Percentiles rank a stretch among this genome's conserved stretches.
These are phyloP conservation scores for Aureobasidium melanogenum DNA, from an alignment of 2,329 filamentous ascomycete genomes.

Conservation along the genomic window DNA sequence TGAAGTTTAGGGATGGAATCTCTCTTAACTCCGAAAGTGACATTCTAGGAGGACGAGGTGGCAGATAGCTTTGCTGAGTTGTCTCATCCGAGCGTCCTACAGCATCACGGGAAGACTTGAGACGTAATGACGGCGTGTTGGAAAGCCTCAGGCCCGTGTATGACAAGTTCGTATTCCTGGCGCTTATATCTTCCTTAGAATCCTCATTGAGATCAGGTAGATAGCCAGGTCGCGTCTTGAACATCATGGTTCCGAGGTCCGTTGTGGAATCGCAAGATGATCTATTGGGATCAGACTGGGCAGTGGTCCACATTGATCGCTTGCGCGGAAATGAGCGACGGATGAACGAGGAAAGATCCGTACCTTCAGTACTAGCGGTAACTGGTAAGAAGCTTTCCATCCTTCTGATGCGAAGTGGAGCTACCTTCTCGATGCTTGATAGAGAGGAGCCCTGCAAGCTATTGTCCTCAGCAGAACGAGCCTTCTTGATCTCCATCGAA, in stretches of 20 bases:
- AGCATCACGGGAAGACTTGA: background rate
- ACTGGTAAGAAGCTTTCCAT: slow-evolving; percentile 13
- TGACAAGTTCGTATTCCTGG: slow-evolving; percentile 17
- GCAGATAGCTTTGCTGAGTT: background rate
- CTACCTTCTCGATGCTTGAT: slow-evolving; percentile 21
- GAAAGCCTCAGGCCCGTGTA: slow-evolving; percentile 14
- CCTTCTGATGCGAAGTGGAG: slow-evolving; percentile 26
- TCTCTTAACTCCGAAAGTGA: slow-evolving; percentile 30
- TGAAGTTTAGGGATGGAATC: slow-evolving; percentile 41
- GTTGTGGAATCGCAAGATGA: slow-evolving; percentile 18
- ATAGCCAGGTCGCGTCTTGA: slow-evolving; percentile 19
- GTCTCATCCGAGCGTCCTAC: background rate
- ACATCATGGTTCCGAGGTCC: slow-evolving; percentile 19
- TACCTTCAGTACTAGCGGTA: background rate
- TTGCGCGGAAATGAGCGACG: slow-evolving; percentile 16
- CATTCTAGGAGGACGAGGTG: slow-evolving; percentile 6
- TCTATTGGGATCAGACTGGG: slow-evolving; percentile 6
- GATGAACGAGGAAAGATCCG: slow-evolving; percentile 16
- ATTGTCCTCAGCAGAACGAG: slow-evolving; percentile 16
- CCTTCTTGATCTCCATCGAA: slow-evolving; percentile 2
- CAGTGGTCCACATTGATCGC: slow-evolving; percentile 11
- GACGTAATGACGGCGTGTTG: slow-evolving; percentile 12
- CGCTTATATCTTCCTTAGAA: slow-evolving; percentile 38
- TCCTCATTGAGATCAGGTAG: slow-evolving; percentile 41
- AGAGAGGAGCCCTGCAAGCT: slow-evolving; percentile 13